Evolutionary conservation across 2,329 filamentous ascomycete genomes (phyloP).

Genomic region (Colletotrichum echinochloae): DNA sequence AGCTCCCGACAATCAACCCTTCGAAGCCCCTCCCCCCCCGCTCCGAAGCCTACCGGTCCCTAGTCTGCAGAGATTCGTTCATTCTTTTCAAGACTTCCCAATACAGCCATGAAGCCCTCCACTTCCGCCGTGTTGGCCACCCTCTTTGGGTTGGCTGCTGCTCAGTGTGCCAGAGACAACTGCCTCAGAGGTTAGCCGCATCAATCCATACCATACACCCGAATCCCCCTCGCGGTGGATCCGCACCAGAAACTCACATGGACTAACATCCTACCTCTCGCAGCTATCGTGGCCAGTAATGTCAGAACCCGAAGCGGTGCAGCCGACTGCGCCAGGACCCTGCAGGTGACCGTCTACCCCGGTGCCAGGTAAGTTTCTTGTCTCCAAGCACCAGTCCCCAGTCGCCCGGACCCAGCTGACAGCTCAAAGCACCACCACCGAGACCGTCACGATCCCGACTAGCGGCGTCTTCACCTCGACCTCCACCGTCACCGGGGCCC

Average conservation of each 20-base stretch:
- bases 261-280: neutral
- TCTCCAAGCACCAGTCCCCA: neutral
- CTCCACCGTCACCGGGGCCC: constrained; percentile 17
- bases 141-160: constrained; percentile 37
- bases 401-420: neutral
- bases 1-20: constrained; percentile 29
- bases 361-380: constrained; percentile 19
- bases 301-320: constrained; percentile 30
- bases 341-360: constrained; percentile 30
- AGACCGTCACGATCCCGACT: constrained; percentile 30
- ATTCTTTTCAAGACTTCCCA: constrained; percentile 1
- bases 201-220: constrained; percentile 7
- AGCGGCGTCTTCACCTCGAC: constrained; percentile 34
- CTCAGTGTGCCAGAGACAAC: constrained; percentile 39
- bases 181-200: constrained; percentile 31
- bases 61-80: constrained; percentile 24
- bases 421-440: constrained; percentile 22
- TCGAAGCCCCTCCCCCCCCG: constrained; percentile 23
- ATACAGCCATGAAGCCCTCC: constrained; percentile 35
- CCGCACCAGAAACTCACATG: neutral
- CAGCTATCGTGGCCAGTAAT: constrained; percentile 34
- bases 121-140: constrained; percentile 39
- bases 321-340: constrained; percentile 33
- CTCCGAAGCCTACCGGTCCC: constrained; percentile 25
- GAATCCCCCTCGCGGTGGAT: neutral